Base-by-base conservation (phyloP, 2,329 filamentous ascomycete species). In the Diaporthe longicolla region DNA sequence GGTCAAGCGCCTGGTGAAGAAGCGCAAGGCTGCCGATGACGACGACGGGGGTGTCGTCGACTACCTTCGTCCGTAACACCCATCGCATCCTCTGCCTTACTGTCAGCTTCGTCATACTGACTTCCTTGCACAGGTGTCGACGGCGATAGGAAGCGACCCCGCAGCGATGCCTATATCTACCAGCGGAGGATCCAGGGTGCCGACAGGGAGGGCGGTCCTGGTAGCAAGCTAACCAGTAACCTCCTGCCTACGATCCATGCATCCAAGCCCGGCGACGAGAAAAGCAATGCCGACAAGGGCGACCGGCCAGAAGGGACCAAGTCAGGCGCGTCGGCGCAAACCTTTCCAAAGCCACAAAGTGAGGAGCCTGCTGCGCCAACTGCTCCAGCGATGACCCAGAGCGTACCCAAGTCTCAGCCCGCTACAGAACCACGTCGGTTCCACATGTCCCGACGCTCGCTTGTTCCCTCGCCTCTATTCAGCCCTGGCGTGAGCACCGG, bases 101-200 rank as follows among this genome's bases (percentile, higher is more conserved):
- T 58, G 59, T 72, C 68, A 17, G 65, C 45, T 50, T 71, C 9
- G n/a, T 17, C 17, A 10, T 63, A 69, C 72, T 74, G 43, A 73
- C 74, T 40, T 26, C 24, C 17, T 26, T 15, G 8, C 13, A 61
- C 72, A 90, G 88, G 88, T 65, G 83, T 91, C 74, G 89, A 91
- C 73, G 82, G 84, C 58, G 82, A 84, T 61, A 85, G 83, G 71
- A 91, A 91, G 79, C 84, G 89, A 74, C 87, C 87, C 77, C 85
- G 87, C 63, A 87, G 85, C 77, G 84, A 84, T 52, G 84, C 84
- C 76, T 91, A 87, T 82, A 85, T 90, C n/a, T 91, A 91, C 77
- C 87, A 88, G 75, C 87, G 88, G 76, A 86, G 88, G 73, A 80
- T 85, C 61, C 79, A 82, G 35, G 79, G 81, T 35, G 74, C 78